phyloP scores from a whole-genome alignment of 495 filamentous ascomycete species.

The Parmelia sp. region DNA sequence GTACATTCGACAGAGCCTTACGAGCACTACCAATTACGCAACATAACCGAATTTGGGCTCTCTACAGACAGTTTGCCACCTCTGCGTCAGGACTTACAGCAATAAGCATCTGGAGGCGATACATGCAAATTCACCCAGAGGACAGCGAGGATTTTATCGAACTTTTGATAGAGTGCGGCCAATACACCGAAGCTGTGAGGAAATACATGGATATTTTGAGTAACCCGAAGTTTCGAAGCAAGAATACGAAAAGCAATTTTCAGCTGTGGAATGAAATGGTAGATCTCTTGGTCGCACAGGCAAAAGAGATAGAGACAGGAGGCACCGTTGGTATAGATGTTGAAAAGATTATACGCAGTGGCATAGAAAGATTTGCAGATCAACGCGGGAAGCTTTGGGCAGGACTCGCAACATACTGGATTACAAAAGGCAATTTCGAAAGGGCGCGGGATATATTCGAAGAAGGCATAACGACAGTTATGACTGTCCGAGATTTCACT shows the following conservation, averaged over 20 bases:
- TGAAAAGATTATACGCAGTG: constrained; percentile 87
- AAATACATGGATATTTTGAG: constrained; percentile 92
- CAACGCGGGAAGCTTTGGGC: constrained; percentile 97
- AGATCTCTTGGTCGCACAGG: constrained; percentile 89
- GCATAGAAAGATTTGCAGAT: constrained; percentile 86
- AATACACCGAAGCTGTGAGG: constrained; percentile 88
- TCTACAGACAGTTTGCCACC: constrained; percentile 88
- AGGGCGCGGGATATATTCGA: constrained; percentile 89
- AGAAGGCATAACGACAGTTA: constrained; percentile 94
- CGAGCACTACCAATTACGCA: constrained; percentile 94
- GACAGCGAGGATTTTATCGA: constrained; percentile 93
- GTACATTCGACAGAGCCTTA: constrained; percentile 89
- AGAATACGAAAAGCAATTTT: constrained; percentile 88
- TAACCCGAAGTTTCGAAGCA: constrained; percentile 85
- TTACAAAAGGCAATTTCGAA: constrained; percentile 86
- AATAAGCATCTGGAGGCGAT: constrained; percentile 87
- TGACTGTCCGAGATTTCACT: constrained; percentile 98
- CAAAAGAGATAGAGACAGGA: constrained; percentile 74
- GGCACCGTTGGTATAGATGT: constrained; percentile 80
- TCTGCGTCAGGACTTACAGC: constrained; percentile 89
- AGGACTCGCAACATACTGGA: constrained; percentile 94
- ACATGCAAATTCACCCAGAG: constrained; percentile 97
- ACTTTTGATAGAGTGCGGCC: constrained; percentile 70
- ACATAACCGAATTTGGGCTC: constrained; percentile 92
- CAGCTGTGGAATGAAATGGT: constrained; percentile 98